Percentiles rank a stretch among this genome's conserved stretches.
Evolutionary conservation across 345 rosid genomes (phyloP).

Genomic region (Salix brachista): DNA sequence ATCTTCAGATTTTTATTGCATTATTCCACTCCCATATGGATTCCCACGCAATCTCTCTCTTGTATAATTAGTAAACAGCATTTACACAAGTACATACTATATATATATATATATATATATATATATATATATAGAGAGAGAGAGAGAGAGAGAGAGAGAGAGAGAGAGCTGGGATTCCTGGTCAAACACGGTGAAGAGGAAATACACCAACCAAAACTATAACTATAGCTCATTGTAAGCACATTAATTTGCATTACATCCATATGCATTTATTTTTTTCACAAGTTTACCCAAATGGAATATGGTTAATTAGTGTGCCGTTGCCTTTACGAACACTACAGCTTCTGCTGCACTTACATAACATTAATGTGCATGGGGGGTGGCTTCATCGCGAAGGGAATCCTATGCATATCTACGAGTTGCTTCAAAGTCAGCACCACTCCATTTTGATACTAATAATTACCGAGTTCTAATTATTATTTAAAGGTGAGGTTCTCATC

Average conservation of each 20-base stretch:
- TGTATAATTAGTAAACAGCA: background rate
- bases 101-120: background rate
- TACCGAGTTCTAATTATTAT: background rate
- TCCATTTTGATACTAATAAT: background rate
- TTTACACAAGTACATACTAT: too few species aligned
- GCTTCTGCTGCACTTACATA: background rate
- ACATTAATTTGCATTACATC: background rate
- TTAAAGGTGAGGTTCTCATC: background rate
- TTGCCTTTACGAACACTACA: constrained; percentile 55
- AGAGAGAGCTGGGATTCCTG: constrained; percentile 21
- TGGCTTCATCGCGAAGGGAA: background rate
- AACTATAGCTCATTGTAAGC: background rate
- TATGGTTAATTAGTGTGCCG: constrained; percentile 30
- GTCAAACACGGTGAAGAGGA: constrained; percentile 51
- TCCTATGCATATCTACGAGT: background rate
- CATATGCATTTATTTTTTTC: background rate
- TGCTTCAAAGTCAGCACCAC: background rate
- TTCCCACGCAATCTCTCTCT: constrained; percentile 41
- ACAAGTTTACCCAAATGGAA: background rate
- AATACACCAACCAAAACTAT: background rate
- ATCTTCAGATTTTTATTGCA: background rate
- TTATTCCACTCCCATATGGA: constrained; percentile 21
- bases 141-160: background rate
- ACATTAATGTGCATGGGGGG: background rate
- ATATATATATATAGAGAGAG: background rate